A percentile compares a stretch with the other conserved stretches of the same genome.
Conservation (phyloP, 768 basidiomycete species). For the Leccinum fibrillosum region DNA sequence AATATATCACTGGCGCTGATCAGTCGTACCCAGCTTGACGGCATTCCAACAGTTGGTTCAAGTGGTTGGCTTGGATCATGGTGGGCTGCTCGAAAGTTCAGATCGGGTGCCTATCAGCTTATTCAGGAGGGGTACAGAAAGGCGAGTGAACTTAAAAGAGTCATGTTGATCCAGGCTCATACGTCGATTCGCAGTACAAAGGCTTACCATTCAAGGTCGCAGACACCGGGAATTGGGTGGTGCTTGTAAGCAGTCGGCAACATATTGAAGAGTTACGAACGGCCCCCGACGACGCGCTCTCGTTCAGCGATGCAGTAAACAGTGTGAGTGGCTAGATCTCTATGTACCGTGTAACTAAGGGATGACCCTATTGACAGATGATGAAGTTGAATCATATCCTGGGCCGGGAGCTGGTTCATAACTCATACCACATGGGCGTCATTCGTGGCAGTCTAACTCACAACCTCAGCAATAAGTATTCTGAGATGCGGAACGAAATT, state of each 20-base stretch:
- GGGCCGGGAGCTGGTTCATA: conserved; percentile 27
- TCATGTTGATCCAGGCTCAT: background rate
- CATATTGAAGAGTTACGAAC: no score
- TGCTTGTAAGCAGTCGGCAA: no score
- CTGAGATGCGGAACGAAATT: conserved; percentile 31
- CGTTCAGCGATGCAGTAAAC: no score
- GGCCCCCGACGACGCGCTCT: no score
- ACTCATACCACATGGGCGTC: conserved; percentile 31
- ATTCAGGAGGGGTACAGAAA: conserved; percentile 23
- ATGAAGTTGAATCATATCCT: conserved; percentile 41
- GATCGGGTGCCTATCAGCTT: conserved; percentile 19
- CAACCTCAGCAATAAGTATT: conserved; percentile 31
- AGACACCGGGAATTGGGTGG: background rate
- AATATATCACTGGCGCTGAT: background rate
- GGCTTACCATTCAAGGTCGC: background rate
- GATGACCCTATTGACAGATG: conserved; percentile 19
- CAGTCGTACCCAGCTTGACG: conserved; percentile 18
- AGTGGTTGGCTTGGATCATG: conserved; percentile 3
- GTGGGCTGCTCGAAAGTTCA: background rate
- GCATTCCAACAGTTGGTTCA: conserved; percentile 32
- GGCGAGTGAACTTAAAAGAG: background rate
- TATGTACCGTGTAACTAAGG: no score
- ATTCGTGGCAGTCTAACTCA: conserved; percentile 34
- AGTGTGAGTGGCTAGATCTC: no score
- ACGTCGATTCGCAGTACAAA: background rate